Evolutionary conservation across 306 rosid genomes (phyloP).

Genomic region (Myrica gale): DNA sequence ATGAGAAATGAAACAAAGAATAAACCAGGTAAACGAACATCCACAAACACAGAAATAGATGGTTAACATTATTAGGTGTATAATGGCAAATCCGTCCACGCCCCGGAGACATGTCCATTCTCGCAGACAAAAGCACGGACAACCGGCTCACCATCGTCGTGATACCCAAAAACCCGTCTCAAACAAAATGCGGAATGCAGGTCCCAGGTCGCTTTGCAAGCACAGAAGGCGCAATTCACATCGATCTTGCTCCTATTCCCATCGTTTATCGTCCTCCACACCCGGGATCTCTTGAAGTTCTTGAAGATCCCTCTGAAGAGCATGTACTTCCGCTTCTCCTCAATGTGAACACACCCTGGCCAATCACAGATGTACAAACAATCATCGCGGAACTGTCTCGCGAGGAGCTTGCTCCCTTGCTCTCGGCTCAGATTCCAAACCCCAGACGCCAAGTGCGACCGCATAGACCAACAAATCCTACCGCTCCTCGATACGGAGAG

Average conservation of each 20-base stretch:
- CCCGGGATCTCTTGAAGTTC: constrained; percentile 72
- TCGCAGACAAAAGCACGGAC: constrained; percentile 93
- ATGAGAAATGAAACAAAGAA: background rate
- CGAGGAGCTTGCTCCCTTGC: constrained; percentile 74
- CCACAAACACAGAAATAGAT: background rate
- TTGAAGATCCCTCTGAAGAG: constrained; percentile 80
- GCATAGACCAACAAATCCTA: constrained; percentile 38
- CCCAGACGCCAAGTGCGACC: constrained; percentile 78
- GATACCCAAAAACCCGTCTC: constrained; percentile 68
- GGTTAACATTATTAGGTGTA: constrained; percentile 38
- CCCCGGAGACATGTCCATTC: constrained; percentile 95
- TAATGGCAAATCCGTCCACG: constrained; percentile 91
- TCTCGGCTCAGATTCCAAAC: constrained; percentile 76
- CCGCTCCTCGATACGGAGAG: constrained; percentile 37
- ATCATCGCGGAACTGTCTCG: constrained; percentile 77
- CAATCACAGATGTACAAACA: constrained; percentile 75
- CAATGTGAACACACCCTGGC: constrained; percentile 89
- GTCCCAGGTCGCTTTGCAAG: constrained; percentile 75
- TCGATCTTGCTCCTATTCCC: constrained; percentile 57
- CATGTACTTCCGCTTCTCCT: constrained; percentile 77
- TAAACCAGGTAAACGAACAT: background rate
- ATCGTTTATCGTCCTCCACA: constrained; percentile 79
- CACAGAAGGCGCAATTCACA: constrained; percentile 72
- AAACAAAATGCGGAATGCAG: constrained; percentile 84
- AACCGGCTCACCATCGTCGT: constrained; percentile 91